Conservation (phyloP, 208 protist species). For the Phytomonas sp. region DNA sequence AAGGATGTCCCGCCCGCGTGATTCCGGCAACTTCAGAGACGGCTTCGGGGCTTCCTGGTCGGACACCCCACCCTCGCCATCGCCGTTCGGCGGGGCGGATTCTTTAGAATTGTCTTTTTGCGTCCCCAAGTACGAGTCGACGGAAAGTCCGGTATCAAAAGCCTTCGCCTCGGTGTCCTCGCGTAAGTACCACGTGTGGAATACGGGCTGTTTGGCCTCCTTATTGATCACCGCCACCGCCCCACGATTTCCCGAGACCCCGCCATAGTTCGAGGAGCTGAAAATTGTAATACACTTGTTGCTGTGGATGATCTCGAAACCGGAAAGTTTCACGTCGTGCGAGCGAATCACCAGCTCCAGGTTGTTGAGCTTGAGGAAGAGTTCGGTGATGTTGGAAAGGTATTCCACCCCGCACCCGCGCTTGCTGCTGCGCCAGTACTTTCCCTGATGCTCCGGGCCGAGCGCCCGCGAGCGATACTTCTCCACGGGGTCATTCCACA, state of each 20-base stretch:
- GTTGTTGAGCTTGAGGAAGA: slow-evolving; percentile 95
- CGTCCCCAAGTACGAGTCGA: no score
- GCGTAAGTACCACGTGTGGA: slow-evolving; percentile 74
- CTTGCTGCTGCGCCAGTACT: slow-evolving; percentile 96
- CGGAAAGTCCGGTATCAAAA: no score
- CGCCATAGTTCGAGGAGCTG: slow-evolving; percentile 81
- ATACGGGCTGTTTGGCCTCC: slow-evolving; percentile 43
- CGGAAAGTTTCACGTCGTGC: slow-evolving; percentile 89
- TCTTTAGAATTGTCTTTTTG: no score
- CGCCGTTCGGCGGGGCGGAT: no score
- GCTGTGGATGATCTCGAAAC: slow-evolving; percentile 69
- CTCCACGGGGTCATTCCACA: slow-evolving; percentile 98
- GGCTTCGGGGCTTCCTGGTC: no score
- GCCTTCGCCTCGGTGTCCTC: no score
- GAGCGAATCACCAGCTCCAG: slow-evolving; percentile 92
- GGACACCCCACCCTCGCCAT: no score
- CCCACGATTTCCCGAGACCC: slow-evolving; percentile 93
- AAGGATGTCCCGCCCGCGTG: no score
- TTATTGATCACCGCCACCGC: slow-evolving; percentile 82
- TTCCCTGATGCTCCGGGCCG: slow-evolving; percentile 57
- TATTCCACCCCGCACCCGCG: slow-evolving; percentile 98
- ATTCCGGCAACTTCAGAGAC: no score
- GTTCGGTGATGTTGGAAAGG: slow-evolving; percentile 89
- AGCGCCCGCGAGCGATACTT: slow-evolving; percentile 73
- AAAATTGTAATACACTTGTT: slow-evolving; percentile 73